A percentile compares a stretch with the other conserved stretches of the same genome.
Conservation (phyloP, 2,329 filamentous ascomycete species). For the Pseudocercospora crystallina region DNA sequence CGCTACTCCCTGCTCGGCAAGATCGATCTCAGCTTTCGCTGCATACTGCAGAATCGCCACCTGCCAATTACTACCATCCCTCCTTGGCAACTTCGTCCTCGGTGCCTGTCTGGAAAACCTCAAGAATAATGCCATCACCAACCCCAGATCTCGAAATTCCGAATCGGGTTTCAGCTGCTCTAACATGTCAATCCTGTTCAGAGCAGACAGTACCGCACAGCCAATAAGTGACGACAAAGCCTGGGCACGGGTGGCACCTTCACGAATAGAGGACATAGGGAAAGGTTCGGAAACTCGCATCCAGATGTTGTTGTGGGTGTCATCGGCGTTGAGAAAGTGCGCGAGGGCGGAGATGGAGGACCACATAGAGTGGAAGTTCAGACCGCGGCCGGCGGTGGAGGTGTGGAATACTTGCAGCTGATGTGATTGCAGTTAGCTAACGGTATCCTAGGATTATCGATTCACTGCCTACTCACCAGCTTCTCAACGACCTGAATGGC, state of each 20-base stretch:
- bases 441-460: neutral
- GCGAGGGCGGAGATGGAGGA: slow-evolving; percentile 1
- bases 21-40: slow-evolving; percentile 5
- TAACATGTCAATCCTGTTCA: neutral
- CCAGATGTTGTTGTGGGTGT: neutral
- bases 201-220: neutral
- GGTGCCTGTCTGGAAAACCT: neutral
- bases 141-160: neutral
- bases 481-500: slow-evolving; percentile 3
- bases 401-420: slow-evolving; percentile 5
- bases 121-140: neutral
- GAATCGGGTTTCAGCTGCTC: slow-evolving; percentile 1
- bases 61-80: neutral
- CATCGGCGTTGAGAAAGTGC: slow-evolving; percentile 1
- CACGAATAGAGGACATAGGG: no score
- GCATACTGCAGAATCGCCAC: neutral
- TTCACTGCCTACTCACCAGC: no score
- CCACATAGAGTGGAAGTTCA: slow-evolving; percentile 8
- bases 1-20: neutral
- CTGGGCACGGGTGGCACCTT: neutral
- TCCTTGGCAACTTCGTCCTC: neutral
- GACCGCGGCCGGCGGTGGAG: neutral
- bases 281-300: no score
- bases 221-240: neutral
- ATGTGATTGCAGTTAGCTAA: neutral